phyloP scores from a whole-genome alignment of 345 rosid genomes.

The Populus pruinosa region DNA sequence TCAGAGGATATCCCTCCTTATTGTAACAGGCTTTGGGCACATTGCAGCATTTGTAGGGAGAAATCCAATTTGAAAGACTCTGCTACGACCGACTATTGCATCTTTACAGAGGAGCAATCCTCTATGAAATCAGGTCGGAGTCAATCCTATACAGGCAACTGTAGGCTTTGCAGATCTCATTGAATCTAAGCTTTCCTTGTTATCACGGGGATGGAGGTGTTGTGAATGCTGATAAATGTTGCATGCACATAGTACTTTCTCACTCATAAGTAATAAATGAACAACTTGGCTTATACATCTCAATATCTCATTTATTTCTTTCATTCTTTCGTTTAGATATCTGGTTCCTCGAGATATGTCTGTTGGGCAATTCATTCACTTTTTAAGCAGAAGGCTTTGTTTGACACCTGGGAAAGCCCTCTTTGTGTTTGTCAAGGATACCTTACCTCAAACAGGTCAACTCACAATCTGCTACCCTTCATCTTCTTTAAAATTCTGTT shows the following conservation, averaged over 20 bases:
- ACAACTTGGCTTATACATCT: too few relatives aligned
- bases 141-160: background rate
- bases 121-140: background rate
- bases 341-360: slow-evolving; percentile 90
- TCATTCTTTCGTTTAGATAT: slow-evolving; percentile 38
- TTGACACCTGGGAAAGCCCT: slow-evolving; percentile 1
- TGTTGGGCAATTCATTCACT: slow-evolving; percentile 78
- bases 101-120: background rate
- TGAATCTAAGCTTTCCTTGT: background rate
- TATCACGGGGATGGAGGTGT: slow-evolving; percentile 58
- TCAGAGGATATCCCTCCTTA: too few relatives aligned
- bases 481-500: background rate
- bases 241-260: too few relatives aligned
- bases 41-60: too few relatives aligned
- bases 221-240: too few relatives aligned
- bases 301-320: background rate
- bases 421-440: slow-evolving; percentile 75
- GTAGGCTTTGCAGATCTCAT: background rate
- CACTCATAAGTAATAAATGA: too few relatives aligned
- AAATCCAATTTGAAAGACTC: background rate
- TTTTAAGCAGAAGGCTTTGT: slow-evolving; percentile 60
- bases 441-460: slow-evolving; percentile 70
- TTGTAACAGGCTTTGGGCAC: too few relatives aligned
- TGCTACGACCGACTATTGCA: background rate
- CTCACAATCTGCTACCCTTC: background rate